Conservation (phyloP, 805 yeast genomes). For the Ogataea ramenticola region DNA sequence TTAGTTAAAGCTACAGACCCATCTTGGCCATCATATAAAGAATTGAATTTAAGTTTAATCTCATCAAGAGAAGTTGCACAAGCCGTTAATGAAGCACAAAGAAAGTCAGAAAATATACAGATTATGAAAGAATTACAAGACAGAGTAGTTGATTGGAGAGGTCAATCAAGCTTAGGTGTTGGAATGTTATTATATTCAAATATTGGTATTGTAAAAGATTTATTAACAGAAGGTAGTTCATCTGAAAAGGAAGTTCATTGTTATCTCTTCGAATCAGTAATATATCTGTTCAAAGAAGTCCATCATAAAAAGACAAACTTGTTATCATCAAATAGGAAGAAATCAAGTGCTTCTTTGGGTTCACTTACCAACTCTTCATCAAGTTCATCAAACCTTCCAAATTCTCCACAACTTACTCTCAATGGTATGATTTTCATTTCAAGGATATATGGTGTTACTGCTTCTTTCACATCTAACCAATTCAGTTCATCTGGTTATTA, state of each 20-base stretch:
- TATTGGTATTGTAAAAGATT: conserved; percentile 58
- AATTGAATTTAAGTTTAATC: conserved; percentile 60
- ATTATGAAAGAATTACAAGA: conserved; percentile 60
- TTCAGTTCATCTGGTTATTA: conserved; percentile 40
- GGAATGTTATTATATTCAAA: conserved; percentile 82
- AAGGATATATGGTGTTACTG: conserved; percentile 18
- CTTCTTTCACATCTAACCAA: conserved; percentile 24
- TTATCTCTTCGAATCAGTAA: conserved; percentile 69
- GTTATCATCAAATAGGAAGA: conserved; percentile 40
- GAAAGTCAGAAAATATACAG: conserved; percentile 81
- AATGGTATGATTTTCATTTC: conserved; percentile 25
- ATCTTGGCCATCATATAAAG: conserved; percentile 49
- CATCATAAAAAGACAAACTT: conserved; percentile 39
- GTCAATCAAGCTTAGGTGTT: conserved; percentile 67
- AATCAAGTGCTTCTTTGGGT: conserved; percentile 37
- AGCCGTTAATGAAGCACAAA: conserved; percentile 87
- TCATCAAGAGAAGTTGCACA: conserved; percentile 80
- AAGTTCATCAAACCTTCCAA: background rate
- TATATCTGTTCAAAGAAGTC: conserved; percentile 59
- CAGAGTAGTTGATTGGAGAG: conserved; percentile 87
- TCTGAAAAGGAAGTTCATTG: conserved; percentile 84
- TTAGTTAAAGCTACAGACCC: conserved; percentile 58
- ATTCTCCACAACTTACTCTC: conserved; percentile 13
- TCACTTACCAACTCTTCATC: conserved; percentile 12
- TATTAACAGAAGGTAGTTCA: conserved; percentile 41